Evolutionary conservation across 495 filamentous ascomycete genomes (phyloP), one percentile per base, ranked within the genome.

Genomic region (Copromyces sp.): DNA sequence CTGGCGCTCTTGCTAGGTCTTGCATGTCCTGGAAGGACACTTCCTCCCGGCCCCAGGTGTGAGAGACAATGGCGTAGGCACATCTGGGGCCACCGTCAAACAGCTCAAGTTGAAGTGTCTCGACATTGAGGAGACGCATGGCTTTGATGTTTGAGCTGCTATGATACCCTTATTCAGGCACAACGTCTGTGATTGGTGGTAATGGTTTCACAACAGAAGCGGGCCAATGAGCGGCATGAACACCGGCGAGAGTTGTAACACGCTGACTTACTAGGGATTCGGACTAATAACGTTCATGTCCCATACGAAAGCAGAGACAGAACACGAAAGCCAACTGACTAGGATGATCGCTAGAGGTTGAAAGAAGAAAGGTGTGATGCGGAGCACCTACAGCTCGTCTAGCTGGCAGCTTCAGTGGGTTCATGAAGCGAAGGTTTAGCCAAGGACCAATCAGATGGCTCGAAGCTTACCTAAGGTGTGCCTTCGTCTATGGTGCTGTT

Each of bases 31-130:
- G 70, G 59, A 75, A 79, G 53, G 69, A 75, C 17, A 81, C 78
- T 69, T 83, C 80, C 4, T 80, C 72, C 11, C 73, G 32, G 9
- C 68, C 77, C 77, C 79, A 81, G 3, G 74, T 76, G 45, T 81
- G 80, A 12, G 74, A 81, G 17, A 82, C 70, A 41, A 79, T 81
- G 35, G 77, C 78, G 59, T 81, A 83, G 6, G 72, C 16, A 44
- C 73, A 29, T 59, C 35, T 71, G 11, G 72, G 72, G 7, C 72
- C 72, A 44, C 37, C 68, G 8, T 70, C 65, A 35, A 79, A 79
- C 37, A 75, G 59, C 42, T 77, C 71, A n/a, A 82, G 68, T 29
- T 74, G 39, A 14, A 78, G 73, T 9, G 72, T 75, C 11, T 72
- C 68, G 16, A 71, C 74, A 11, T 80, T 73, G 45, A 82, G 72